Evolutionary conservation across 2,329 filamentous ascomycete species (phyloP), one percentile per base, ranked within the genome.

Genomic region (Leptodontidium sp.): DNA sequence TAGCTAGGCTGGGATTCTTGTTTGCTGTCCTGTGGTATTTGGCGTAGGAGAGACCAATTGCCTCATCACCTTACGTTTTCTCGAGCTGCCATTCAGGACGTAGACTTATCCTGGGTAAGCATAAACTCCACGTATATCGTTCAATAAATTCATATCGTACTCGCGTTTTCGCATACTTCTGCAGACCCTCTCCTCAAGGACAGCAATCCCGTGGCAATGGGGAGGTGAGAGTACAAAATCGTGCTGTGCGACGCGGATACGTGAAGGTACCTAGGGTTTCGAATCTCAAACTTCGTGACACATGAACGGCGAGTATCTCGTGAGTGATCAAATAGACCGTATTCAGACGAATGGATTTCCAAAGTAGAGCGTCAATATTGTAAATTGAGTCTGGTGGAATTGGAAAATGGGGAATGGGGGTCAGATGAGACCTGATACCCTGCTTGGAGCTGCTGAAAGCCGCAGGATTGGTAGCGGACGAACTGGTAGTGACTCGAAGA

Each of bases 101-200:
- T 21, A 2, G 17, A 32, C 21, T 21, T 21, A 21, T 21, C 21
- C 21, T 21, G 21, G 21, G 21, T 21, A 2, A 32, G 35, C 62
- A 38, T 45, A 49, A 29, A 64, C 62, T 57, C 49, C 50, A 43
- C 62, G 62, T 47, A 52, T 52, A 17, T 52, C 29, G n/a, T 43
- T n/a, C n/a, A 49, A 32, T 35, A 38, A 9, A 40, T 52, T 14
- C 12, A 29, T 26, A 32, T 3, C 38, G 26, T 43, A 21, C 15
- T 26, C 9, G 8, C 17, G 3, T 45, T 47, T 45, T 52, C 29
- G 29, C 26, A 50, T 63, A n/a, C 32, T 32, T 58, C 4, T 26
- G 43, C n/a, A 7, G 8, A 12, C 4, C 43, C 12, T 63, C 47
- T 21, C 24, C 32, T n/a, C 6, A n/a, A 47, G 15, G 5, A 45